Conservation (phyloP, 2,329 filamentous ascomycete species). For the Trichoderma endophyticum region DNA sequence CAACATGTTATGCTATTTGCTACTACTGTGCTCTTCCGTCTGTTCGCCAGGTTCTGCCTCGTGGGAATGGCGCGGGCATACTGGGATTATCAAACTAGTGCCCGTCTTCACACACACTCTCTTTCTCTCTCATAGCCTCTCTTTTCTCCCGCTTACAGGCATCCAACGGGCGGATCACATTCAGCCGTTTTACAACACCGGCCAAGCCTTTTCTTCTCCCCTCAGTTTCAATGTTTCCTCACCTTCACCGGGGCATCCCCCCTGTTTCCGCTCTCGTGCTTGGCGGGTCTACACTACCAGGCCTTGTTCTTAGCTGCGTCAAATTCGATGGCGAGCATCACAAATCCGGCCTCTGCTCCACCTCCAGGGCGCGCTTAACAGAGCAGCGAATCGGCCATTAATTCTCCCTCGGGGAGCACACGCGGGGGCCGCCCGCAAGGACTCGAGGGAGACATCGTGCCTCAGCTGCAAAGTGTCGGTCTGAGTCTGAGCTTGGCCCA, state of each 20-base stretch:
- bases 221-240: not conserved
- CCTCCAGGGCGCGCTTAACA: slow-evolving; percentile 10
- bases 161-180: not conserved
- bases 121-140: not conserved
- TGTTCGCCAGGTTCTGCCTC: not conserved
- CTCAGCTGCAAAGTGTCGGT: slow-evolving; percentile 7
- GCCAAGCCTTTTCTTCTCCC: not conserved
- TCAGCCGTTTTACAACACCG: not conserved
- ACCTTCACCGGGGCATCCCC: not conserved
- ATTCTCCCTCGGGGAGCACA: not conserved
- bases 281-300: not conserved
- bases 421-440: slow-evolving; percentile 4
- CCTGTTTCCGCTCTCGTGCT: not conserved
- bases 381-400: slow-evolving; percentile 2
- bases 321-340: not conserved
- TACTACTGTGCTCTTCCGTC: not conserved
- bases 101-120: not conserved
- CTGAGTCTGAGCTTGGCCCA: not conserved
- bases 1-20: not conserved
- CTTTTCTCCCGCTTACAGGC: not conserved
- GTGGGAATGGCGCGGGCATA: not conserved
- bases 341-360: not conserved
- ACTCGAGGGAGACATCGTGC: not conserved
- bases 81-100: not conserved
- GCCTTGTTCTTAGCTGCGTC: not conserved